Conservation (phyloP, 2,329 filamentous ascomycete genomes). For the Talaromyces sp. region DNA sequence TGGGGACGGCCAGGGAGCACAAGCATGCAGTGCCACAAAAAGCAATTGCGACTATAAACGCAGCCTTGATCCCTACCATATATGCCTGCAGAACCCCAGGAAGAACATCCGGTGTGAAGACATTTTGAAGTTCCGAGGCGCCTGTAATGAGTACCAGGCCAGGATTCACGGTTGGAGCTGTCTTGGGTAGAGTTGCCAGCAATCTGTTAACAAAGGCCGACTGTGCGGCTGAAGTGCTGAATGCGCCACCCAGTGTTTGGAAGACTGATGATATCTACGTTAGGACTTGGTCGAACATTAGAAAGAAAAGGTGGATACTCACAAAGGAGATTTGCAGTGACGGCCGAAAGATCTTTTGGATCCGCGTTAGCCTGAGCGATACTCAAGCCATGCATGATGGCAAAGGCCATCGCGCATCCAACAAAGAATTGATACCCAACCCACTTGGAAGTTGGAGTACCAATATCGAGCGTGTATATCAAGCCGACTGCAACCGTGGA, state of each 20-base stretch:
- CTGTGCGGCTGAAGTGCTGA: conserved; percentile 30
- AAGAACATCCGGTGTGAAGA: conserved; percentile 9
- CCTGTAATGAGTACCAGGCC: conserved; percentile 1
- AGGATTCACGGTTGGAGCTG: not conserved
- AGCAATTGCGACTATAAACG: conserved; percentile 6
- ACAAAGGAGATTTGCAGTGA: conserved; percentile 28
- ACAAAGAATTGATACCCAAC: conserved; percentile 29
- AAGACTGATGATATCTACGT: conserved; percentile 21
- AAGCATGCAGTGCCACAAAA: conserved; percentile 7
- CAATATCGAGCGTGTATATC: conserved; percentile 34
- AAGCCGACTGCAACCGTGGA: conserved; percentile 32
- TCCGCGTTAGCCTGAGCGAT: conserved; percentile 26
- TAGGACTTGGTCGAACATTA: not conserved
- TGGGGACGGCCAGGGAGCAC: not conserved
- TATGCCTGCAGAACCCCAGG: conserved; percentile 13
- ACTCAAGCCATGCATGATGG: conserved; percentile 27
- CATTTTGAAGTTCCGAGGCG: conserved; percentile 3
- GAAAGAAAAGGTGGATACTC: not conserved
- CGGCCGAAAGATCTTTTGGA: conserved; percentile 29
- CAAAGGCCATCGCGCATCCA: conserved; percentile 23
- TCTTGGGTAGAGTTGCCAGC: conserved; percentile 22
- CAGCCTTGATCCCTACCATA: conserved; percentile 15
- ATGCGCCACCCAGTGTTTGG: conserved; percentile 33
- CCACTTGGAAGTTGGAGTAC: conserved; percentile 24
- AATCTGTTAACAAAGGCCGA: conserved; percentile 23